A percentile compares a stretch with the other conserved stretches of the same genome.
phyloP scores from a whole-genome alignment of 2,329 filamentous ascomycete species.

The Lithohypha guttulata region DNA sequence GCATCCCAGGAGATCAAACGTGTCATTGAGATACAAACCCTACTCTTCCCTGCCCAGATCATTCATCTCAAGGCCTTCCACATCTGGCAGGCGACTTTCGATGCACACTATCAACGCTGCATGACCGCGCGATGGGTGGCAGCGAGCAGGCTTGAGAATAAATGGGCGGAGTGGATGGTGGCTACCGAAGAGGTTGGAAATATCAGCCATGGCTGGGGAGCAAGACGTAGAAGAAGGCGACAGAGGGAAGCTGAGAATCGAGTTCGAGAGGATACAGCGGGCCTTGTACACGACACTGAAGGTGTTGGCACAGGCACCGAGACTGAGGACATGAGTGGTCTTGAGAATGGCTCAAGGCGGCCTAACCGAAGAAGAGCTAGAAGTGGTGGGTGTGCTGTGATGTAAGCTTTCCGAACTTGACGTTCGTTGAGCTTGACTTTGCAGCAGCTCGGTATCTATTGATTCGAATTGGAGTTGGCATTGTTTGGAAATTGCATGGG shows the following conservation, averaged over 20 bases:
- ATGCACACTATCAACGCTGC: slow-evolving; percentile 84
- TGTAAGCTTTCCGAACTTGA: no score
- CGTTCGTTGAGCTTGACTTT: no score
- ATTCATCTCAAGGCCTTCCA: slow-evolving; percentile 89
- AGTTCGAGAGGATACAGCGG: slow-evolving; percentile 71
- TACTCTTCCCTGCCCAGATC: slow-evolving; percentile 62
- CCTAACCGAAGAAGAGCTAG: slow-evolving; percentile 49
- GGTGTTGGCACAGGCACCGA: slow-evolving; percentile 24
- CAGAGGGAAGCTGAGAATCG: slow-evolving; percentile 71
- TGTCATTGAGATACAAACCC: slow-evolving; percentile 20
- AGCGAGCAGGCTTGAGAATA: slow-evolving; percentile 70
- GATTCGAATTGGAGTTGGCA: no score
- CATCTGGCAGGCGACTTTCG: slow-evolving; percentile 86
- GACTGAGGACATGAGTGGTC: slow-evolving; percentile 23
- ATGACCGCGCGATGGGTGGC: slow-evolving; percentile 62
- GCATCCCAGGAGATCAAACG: slow-evolving; percentile 14
- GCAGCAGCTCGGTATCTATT: no score
- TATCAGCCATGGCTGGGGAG: slow-evolving; percentile 44
- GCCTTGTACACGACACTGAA: slow-evolving; percentile 18
- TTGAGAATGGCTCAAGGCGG: slow-evolving; percentile 20
- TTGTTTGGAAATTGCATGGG: no score
- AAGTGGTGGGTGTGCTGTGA: slow-evolving; percentile 53
- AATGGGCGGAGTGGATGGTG: slow-evolving; percentile 94
- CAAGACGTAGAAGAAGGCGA: slow-evolving; percentile 60
- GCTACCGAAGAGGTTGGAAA: slow-evolving; percentile 72